phyloP scores from a whole-genome alignment of 176 grass and related monocot genomes.

The Leersia perrieri region DNA sequence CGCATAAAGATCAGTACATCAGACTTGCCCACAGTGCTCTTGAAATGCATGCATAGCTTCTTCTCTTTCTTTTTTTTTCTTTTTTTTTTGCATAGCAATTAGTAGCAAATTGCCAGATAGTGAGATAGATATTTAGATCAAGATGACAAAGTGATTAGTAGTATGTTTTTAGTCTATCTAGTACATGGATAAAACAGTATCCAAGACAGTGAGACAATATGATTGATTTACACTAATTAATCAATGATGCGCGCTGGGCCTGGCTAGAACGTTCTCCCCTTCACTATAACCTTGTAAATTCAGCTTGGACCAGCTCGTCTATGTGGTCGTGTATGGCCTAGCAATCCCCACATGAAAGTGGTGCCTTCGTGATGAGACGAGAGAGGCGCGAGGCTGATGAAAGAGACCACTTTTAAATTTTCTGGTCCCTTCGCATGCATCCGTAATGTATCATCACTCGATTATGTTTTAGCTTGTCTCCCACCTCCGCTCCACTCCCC shows the following conservation, averaged over 20 bases:
- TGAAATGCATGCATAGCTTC: neutral
- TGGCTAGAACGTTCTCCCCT: neutral
- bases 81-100: too few relatives aligned
- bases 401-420: neutral
- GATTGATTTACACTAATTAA: neutral
- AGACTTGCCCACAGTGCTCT: neutral
- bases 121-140: neutral
- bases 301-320: too few relatives aligned
- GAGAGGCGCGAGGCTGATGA: too few relatives aligned
- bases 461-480: neutral
- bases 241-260: neutral
- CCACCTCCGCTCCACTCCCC: constrained; percentile 10
- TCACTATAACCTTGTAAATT: too few relatives aligned
- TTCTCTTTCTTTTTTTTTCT: too few relatives aligned
- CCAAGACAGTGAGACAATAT: neutral
- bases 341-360: constrained; percentile 8
- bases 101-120: neutral
- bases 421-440: neutral
- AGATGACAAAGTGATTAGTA: neutral
- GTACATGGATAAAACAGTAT: neutral
- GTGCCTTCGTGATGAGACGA: neutral
- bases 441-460: neutral
- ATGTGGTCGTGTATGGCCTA: neutral
- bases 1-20: neutral
- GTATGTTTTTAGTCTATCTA: neutral